These are phyloP conservation scores for Cocos nucifera DNA, from an alignment of 176 grass and related monocot genomes.

Conservation along the genomic window DNA sequence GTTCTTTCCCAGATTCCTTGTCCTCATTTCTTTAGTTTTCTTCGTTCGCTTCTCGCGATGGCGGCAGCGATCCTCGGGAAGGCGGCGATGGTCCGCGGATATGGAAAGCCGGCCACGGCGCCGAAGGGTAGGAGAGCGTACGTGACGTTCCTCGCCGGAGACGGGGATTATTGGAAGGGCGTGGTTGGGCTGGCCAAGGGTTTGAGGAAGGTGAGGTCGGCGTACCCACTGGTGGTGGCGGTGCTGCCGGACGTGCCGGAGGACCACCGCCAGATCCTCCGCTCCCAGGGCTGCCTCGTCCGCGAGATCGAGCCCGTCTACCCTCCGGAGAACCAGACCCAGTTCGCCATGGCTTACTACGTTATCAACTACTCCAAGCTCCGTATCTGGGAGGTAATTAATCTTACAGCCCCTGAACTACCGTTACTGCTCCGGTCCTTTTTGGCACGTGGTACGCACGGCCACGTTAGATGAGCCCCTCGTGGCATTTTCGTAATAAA, in stretches of 20 bases:
- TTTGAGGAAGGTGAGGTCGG: constrained; percentile 33
- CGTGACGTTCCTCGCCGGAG: constrained; percentile 64
- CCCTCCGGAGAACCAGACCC: constrained; percentile 56
- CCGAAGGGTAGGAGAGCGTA: constrained; percentile 24
- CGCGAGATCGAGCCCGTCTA: constrained; percentile 64
- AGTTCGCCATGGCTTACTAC: constrained; percentile 87
- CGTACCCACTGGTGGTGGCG: constrained; percentile 66
- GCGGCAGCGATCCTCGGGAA: too few species aligned
- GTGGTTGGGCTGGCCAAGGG: constrained; percentile 69
- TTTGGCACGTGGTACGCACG: too few species aligned
- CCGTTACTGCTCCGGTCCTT: too few species aligned
- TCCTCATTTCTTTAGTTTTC: too few species aligned
- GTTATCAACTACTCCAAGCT: constrained; percentile 99
- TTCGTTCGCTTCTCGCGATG: too few species aligned
- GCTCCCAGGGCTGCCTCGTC: constrained; percentile 45
- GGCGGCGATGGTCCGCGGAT: too few species aligned
- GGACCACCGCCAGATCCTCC: constrained; percentile 30
- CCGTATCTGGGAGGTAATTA: constrained; percentile 81
- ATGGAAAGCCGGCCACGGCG: not conserved
- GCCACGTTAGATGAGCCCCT: too few species aligned
- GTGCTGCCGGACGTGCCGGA: constrained; percentile 59
- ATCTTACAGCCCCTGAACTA: too few species aligned
- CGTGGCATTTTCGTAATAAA: too few species aligned
- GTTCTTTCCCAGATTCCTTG: too few species aligned
- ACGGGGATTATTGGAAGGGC: constrained; percentile 81